Conservation (phyloP, 805 yeast genomes). For the Starmerella bombicola region DNA sequence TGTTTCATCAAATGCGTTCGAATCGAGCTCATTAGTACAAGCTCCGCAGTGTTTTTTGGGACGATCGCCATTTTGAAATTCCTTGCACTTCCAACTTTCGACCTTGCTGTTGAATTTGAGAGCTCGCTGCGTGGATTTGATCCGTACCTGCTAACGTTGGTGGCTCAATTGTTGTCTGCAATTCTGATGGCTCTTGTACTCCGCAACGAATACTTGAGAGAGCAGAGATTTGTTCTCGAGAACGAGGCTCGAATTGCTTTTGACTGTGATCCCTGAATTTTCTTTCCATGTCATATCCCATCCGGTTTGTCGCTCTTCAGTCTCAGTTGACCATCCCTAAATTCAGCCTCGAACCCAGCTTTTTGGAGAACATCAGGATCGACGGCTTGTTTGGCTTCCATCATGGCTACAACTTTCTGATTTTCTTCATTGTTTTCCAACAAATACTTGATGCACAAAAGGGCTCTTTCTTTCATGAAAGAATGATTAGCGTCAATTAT, state of each 20-base stretch:
- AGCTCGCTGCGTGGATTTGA: neutral
- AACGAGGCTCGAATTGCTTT: constrained; percentile 10
- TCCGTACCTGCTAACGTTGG: neutral
- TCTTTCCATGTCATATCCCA: constrained; percentile 9
- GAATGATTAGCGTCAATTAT: constrained; percentile 83
- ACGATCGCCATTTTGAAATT: constrained; percentile 1
- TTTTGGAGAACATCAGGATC: constrained; percentile 48
- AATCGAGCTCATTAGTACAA: neutral
- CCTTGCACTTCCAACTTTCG: constrained; percentile 9
- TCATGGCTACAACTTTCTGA: constrained; percentile 58
- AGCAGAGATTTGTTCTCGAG: constrained; percentile 10
- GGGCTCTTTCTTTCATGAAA: constrained; percentile 60
- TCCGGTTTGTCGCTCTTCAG: constrained; percentile 17
- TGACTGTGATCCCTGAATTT: neutral
- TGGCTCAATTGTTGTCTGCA: constrained; percentile 5
- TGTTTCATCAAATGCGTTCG: constrained; percentile 2
- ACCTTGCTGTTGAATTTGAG: constrained; percentile 5
- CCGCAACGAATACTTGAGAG: neutral
- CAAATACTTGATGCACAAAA: constrained; percentile 61
- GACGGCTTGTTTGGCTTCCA: constrained; percentile 63
- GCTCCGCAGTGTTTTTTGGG: neutral
- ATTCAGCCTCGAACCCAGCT: constrained; percentile 66
- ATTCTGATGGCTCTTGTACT: neutral
- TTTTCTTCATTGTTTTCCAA: constrained; percentile 53
- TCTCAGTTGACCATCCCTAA: constrained; percentile 57